A percentile compares a stretch with the other conserved stretches of the same genome.
These are phyloP conservation scores for Ampelomyces quisqualis DNA, from an alignment of 2,329 filamentous ascomycete species.

Conservation along the genomic window DNA sequence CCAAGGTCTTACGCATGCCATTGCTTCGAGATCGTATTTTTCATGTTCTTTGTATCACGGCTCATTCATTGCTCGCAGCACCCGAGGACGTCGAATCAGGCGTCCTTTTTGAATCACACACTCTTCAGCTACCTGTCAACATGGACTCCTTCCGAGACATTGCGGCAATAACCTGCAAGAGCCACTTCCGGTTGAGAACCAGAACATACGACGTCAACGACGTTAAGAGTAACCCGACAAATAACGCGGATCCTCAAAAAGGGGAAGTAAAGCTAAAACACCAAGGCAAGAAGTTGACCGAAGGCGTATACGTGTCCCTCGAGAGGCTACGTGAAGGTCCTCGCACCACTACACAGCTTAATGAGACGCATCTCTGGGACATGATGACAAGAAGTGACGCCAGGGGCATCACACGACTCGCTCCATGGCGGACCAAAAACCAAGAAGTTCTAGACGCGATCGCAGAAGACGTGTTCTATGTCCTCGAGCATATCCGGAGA, in stretches of 20 bases:
- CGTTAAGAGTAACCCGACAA: no score
- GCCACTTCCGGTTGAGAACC: slow-evolving; percentile 9
- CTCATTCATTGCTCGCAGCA: slow-evolving; percentile 17
- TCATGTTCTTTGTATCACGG: slow-evolving; percentile 63
- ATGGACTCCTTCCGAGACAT: slow-evolving; percentile 46
- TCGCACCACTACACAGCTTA: neutral
- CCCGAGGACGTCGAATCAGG: slow-evolving; percentile 15
- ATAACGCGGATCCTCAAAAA: no score
- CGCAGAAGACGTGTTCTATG: slow-evolving; percentile 22
- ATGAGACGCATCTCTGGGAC: slow-evolving; percentile 62
- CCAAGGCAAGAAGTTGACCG: slow-evolving; percentile 52
- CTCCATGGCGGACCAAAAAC: slow-evolving; percentile 54
- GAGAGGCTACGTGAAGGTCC: slow-evolving; percentile 46
- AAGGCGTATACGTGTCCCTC: slow-evolving; percentile 65
- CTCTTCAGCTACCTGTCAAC: slow-evolving; percentile 55
- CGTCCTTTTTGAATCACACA: slow-evolving; percentile 46
- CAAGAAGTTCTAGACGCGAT: slow-evolving; percentile 17
- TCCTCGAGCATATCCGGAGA: slow-evolving; percentile 15
- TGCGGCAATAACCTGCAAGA: slow-evolving; percentile 13
- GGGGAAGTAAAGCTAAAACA: no score
- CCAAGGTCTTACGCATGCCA: slow-evolving; percentile 30
- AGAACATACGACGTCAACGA: slow-evolving; percentile 2
- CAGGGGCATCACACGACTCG: slow-evolving; percentile 51
- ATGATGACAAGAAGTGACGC: slow-evolving; percentile 78
- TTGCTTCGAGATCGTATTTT: slow-evolving; percentile 67